Conservation (phyloP, 805 yeast genomes). For the Clavispora santaluciae region DNA sequence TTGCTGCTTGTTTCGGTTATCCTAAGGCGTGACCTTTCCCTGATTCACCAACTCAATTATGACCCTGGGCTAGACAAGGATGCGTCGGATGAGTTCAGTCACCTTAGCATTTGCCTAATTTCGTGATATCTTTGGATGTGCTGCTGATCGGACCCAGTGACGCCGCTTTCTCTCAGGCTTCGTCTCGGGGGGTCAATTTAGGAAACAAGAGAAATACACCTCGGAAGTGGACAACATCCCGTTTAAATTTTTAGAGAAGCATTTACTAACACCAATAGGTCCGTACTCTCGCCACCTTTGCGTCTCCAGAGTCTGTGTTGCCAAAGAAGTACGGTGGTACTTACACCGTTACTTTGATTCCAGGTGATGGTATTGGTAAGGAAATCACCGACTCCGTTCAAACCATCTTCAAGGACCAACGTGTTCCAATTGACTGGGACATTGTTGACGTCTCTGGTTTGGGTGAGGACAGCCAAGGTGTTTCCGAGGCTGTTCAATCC, state of each 20-base stretch:
- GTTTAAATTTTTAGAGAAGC: too few relatives aligned
- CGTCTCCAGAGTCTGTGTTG: slow-evolving; percentile 57
- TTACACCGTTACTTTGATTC: slow-evolving; percentile 89
- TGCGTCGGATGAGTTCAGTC: background rate
- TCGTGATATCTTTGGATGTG: too few relatives aligned
- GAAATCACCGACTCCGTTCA: slow-evolving; percentile 93
- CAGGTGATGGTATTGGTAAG: slow-evolving; percentile 98
- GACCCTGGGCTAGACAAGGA: background rate
- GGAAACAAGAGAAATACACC: too few relatives aligned
- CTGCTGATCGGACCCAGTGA: too few relatives aligned
- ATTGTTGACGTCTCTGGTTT: slow-evolving; percentile 38
- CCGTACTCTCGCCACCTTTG: slow-evolving; percentile 51
- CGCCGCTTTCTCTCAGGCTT: too few relatives aligned
- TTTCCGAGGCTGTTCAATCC: slow-evolving; percentile 82
- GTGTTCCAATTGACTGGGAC: slow-evolving; percentile 94
- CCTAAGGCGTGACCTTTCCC: background rate
- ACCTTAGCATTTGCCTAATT: too few relatives aligned
- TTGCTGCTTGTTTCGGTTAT: background rate
- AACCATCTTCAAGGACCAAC: slow-evolving; percentile 79
- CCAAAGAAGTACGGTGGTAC: slow-evolving; percentile 94
- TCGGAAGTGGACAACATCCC: too few relatives aligned
- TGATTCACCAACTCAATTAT: background rate
- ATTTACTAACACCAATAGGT: slow-evolving; percentile 30
- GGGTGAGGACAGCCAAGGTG: slow-evolving; percentile 44
- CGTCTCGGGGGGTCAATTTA: too few relatives aligned